phyloP scores from a whole-genome alignment of 2,329 filamentous ascomycete genomes.

The Graphilbum ipis-grandicollis region DNA sequence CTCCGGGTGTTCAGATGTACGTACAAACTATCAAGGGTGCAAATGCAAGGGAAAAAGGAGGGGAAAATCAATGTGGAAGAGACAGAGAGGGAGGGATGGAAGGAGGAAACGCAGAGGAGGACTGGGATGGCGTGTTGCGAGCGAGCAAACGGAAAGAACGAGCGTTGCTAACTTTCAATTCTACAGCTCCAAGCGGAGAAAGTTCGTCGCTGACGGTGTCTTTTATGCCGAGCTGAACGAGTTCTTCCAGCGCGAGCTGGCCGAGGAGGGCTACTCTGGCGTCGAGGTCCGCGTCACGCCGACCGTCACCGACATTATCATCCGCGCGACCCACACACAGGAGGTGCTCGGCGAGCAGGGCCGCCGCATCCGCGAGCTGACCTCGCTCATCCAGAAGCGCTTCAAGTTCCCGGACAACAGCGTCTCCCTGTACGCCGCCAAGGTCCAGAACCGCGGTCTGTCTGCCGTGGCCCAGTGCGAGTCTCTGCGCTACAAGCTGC shows the following conservation, averaged over 20 bases:
- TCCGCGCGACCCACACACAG: slow-evolving; percentile 99
- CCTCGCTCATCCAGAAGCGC: slow-evolving; percentile 99
- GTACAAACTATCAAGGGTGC: slow-evolving; percentile 13
- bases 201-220: slow-evolving; percentile 95
- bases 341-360: slow-evolving; percentile 99
- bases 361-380: slow-evolving; percentile 98
- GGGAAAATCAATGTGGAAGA: background rate
- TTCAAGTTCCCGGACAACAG: slow-evolving; percentile 99
- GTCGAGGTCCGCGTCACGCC: slow-evolving; percentile 99
- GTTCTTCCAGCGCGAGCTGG: slow-evolving; percentile 99
- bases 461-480: slow-evolving; percentile 99
- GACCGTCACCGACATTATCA: slow-evolving; percentile 99
- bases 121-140: no score
- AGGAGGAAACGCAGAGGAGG: no score
- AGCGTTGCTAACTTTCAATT: background rate
- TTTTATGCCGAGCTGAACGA: slow-evolving; percentile 99
- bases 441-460: slow-evolving; percentile 99
- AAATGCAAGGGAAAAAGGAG: background rate
- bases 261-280: slow-evolving; percentile 99
- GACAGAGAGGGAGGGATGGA: background rate
- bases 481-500: slow-evolving; percentile 99
- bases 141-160: background rate
- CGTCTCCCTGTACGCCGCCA: slow-evolving; percentile 98
- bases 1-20: slow-evolving; percentile 46
- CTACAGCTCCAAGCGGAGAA: slow-evolving; percentile 72